These are phyloP conservation scores for Colletotrichum siamense DNA, from an alignment of 2,329 filamentous ascomycete genomes.

Conservation along the genomic window DNA sequence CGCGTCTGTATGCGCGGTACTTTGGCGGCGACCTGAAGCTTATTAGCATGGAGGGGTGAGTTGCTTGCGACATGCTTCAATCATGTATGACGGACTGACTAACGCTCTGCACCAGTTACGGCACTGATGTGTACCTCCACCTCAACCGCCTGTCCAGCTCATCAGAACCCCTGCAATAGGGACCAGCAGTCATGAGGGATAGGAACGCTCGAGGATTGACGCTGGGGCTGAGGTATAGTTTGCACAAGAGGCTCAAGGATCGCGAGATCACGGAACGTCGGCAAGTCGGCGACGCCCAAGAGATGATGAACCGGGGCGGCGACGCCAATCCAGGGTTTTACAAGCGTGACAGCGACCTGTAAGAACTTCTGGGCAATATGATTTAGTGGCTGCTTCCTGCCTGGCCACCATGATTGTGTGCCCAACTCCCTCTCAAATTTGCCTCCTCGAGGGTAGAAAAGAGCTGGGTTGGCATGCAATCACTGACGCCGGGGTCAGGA, in stretches of 20 bases:
- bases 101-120: slow-evolving; percentile 69
- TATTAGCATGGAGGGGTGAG: slow-evolving; percentile 99
- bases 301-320: slow-evolving; percentile 66
- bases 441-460: not conserved
- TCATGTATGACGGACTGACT: not conserved
- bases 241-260: slow-evolving; percentile 73
- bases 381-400: not conserved
- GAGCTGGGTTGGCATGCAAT: not conserved
- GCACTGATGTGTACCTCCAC: slow-evolving; percentile 97
- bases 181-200: slow-evolving; percentile 88
- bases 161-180: slow-evolving; percentile 95
- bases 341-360: slow-evolving; percentile 40
- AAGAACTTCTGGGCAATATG: slow-evolving; percentile 15
- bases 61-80: slow-evolving; percentile 16
- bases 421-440: not conserved
- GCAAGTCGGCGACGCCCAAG: slow-evolving; percentile 89
- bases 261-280: slow-evolving; percentile 84
- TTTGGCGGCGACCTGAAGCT: slow-evolving; percentile 97
- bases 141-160: slow-evolving; percentile 94
- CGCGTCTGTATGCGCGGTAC: slow-evolving; percentile 91
- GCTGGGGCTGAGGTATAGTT: slow-evolving; percentile 57
- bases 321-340: slow-evolving; percentile 22
- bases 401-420: not conserved
- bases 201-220: slow-evolving; percentile 69
- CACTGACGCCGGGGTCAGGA: not conserved